A percentile compares a stretch with the other conserved stretches of the same genome.
phyloP scores from a whole-genome alignment of 495 filamentous ascomycete genomes.

The Aspergillus cavernicola region DNA sequence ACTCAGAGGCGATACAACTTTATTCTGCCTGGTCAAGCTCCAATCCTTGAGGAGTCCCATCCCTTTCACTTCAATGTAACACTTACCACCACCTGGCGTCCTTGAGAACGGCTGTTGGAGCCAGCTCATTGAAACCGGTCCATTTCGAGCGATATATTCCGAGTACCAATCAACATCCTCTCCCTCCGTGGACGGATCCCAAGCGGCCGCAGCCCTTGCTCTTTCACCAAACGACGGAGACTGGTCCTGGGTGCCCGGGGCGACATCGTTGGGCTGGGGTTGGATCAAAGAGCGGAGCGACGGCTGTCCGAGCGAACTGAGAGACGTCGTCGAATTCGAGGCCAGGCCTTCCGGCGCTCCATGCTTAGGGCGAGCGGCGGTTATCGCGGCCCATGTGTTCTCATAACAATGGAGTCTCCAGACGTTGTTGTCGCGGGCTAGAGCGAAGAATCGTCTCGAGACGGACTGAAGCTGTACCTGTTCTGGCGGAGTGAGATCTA shows the following conservation, averaged over 20 bases:
- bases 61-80: slow-evolving; percentile 55
- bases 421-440: slow-evolving; percentile 69
- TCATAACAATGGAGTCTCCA: slow-evolving; percentile 78
- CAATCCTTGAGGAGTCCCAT: slow-evolving; percentile 58
- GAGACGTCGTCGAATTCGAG: slow-evolving; percentile 24
- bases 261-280: slow-evolving; percentile 20
- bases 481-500: slow-evolving; percentile 66
- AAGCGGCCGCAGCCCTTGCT: slow-evolving; percentile 62
- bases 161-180: slow-evolving; percentile 72
- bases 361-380: slow-evolving; percentile 30
- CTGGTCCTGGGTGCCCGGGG: slow-evolving; percentile 13
- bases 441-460: slow-evolving; percentile 60
- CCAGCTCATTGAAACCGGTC: slow-evolving; percentile 70
- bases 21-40: slow-evolving; percentile 43
- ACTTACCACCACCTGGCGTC: slow-evolving; percentile 27
- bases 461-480: slow-evolving; percentile 69
- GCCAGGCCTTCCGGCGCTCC: slow-evolving; percentile 28
- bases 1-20: slow-evolving; percentile 75
- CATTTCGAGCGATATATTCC: slow-evolving; percentile 83
- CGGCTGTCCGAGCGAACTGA: slow-evolving; percentile 32
- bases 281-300: slow-evolving; percentile 38
- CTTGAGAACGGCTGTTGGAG: slow-evolving; percentile 54
- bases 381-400: slow-evolving; percentile 51
- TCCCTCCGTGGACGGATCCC: slow-evolving; percentile 72
- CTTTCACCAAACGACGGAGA: slow-evolving; percentile 33